Conservation (phyloP, 495 filamentous ascomycete genomes). For the Trichoderma asperelloides region DNA sequence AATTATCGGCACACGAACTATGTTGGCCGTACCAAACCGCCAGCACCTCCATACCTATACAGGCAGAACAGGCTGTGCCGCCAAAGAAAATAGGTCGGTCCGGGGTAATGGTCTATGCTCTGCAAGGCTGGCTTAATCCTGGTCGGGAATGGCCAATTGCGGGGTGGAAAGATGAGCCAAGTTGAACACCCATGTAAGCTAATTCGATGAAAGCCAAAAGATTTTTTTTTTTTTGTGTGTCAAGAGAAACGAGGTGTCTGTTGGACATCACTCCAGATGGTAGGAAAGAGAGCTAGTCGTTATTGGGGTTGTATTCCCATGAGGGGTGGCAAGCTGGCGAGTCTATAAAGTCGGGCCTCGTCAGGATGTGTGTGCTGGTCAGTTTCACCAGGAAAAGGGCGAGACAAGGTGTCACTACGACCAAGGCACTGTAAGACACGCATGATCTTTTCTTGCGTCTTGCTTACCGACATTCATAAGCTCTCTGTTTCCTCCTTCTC, state of each 20-base stretch:
- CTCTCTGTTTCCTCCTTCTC: background rate
- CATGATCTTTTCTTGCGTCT: background rate
- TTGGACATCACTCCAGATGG: background rate
- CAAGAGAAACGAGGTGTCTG: background rate
- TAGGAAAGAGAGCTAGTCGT: background rate
- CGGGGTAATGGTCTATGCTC: background rate
- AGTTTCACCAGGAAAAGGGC: background rate
- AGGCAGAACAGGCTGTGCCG: background rate
- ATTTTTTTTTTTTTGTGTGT: background rate
- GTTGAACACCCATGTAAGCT: background rate
- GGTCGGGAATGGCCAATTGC: background rate
- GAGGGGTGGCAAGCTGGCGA: background rate
- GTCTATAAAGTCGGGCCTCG: background rate
- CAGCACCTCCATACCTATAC: background rate
- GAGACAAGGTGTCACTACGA: background rate
- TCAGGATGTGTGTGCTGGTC: background rate
- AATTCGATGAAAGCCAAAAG: background rate
- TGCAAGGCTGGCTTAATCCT: background rate
- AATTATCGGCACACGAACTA: background rate
- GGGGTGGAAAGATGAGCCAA: constrained; percentile 1
- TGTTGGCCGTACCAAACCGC: background rate
- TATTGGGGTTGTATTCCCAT: no score
- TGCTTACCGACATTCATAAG: background rate
- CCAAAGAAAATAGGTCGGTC: background rate
- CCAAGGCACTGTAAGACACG: background rate